Evolutionary conservation across 441 rosid species (phyloP).

Genomic region (Erodium trifolium): DNA sequence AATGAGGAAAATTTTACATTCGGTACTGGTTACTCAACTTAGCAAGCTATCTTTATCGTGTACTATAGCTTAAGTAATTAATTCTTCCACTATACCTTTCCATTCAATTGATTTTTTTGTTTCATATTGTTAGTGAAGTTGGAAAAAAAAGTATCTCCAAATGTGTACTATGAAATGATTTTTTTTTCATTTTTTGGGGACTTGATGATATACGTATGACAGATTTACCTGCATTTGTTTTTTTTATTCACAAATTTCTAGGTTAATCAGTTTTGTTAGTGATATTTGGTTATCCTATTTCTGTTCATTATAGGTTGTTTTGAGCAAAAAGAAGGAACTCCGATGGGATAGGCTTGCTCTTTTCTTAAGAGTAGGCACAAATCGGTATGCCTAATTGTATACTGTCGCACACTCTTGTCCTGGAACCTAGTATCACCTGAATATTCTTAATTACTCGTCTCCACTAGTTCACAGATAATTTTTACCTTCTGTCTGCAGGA

Average conservation of each 20-base stretch:
- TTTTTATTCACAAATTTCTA: background rate
- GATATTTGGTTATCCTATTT: slow-evolving; percentile 7
- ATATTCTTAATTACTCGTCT: background rate
- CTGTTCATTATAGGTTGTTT: slow-evolving; percentile 48
- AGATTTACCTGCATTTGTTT: no score
- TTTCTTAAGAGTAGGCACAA: slow-evolving; percentile 58
- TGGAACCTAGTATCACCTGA: background rate
- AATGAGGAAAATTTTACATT: slow-evolving; percentile 63
- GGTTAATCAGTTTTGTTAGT: slow-evolving; percentile 11
- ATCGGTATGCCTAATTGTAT: slow-evolving; percentile 35
- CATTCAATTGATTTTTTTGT: background rate
- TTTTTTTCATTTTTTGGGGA: background rate
- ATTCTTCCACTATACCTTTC: background rate
- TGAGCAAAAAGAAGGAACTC: slow-evolving; percentile 72
- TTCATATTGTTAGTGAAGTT: background rate
- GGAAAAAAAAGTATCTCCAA: background rate
- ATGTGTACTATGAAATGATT: background rate
- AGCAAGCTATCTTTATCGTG: background rate
- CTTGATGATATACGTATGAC: no score
- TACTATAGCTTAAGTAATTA: background rate
- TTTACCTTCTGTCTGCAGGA: slow-evolving; percentile 39
- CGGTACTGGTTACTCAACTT: slow-evolving; percentile 31
- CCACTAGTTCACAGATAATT: slow-evolving; percentile 10
- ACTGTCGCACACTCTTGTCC: background rate
- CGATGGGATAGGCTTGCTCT: slow-evolving; percentile 75